Percentiles rank a stretch among this genome's conserved stretches.
These are phyloP conservation scores for Eimeria falciformis DNA, from an alignment of 169 alveolate genomes.

Conservation along the genomic window DNA sequence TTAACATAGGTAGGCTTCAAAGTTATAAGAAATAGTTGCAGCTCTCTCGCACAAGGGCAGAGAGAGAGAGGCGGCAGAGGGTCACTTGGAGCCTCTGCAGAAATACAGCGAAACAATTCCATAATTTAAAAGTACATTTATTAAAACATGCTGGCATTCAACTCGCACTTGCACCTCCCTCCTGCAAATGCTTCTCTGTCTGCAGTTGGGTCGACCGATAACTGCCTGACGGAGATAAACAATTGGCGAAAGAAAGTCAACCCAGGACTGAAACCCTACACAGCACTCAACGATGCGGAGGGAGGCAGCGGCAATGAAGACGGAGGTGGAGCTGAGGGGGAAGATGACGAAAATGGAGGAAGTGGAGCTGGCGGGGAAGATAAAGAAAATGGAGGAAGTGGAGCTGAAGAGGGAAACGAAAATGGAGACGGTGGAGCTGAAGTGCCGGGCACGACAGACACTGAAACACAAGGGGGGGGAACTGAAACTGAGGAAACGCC, in stretches of 20 bases:
- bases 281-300: no score
- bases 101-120: neutral
- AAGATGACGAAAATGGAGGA: no score
- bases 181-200: neutral
- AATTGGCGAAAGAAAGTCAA: constrained; percentile 1
- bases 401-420: no score
- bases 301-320: no score
- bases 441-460: no score
- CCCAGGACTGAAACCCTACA: neutral
- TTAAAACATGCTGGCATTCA: neutral
- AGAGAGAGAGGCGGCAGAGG: neutral
- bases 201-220: neutral
- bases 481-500: neutral
- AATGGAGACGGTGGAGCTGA: no score
- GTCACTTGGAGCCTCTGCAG: neutral
- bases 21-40: neutral
- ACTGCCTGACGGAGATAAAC: neutral
- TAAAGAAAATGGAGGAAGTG: no score
- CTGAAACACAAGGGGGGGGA: no score
- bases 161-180: neutral
- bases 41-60: neutral
- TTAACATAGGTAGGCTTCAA: neutral
- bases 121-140: neutral
- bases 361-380: no score
- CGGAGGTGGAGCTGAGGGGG: no score